Conservation (phyloP, 2,329 filamentous ascomycete species). For the Aureobasidium subglaciale region DNA sequence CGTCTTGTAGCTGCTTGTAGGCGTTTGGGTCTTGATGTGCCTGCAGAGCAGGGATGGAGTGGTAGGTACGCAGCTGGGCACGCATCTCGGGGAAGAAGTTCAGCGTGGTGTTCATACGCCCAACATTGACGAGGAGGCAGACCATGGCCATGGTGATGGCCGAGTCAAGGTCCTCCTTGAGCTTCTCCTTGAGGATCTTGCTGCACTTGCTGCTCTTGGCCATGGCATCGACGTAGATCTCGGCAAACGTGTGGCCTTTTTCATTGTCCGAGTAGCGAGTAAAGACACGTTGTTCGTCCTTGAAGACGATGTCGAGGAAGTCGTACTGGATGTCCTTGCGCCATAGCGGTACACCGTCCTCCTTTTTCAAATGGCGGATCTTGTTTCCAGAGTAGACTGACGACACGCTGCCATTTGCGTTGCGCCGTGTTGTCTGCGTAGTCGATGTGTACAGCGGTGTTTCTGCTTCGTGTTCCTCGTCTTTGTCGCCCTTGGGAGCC, state of each 20-base stretch:
- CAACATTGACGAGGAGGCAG: constrained; percentile 92
- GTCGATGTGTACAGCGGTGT: constrained; percentile 41
- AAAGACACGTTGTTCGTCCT: constrained; percentile 69
- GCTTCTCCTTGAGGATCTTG: constrained; percentile 95
- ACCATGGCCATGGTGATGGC: constrained; percentile 99
- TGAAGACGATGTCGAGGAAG: constrained; percentile 73
- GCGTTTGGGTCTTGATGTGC: constrained; percentile 90
- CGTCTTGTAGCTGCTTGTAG: constrained; percentile 97
- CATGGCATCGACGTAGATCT: constrained; percentile 98
- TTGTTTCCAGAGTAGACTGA: constrained; percentile 66
- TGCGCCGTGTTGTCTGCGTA: constrained; percentile 48
- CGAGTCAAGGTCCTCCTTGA: constrained; percentile 82
- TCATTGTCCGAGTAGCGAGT: constrained; percentile 83
- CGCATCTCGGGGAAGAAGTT: constrained; percentile 99
- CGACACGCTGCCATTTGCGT: constrained; percentile 58
- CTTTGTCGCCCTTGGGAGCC: constrained; percentile 10
- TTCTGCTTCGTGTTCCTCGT: constrained; percentile 17
- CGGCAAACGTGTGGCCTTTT: constrained; percentile 71
- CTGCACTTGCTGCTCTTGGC: constrained; percentile 97
- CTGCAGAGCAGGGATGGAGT: constrained; percentile 93
- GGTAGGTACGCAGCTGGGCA: constrained; percentile 92
- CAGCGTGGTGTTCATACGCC: constrained; percentile 96
- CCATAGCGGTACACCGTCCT: constrained; percentile 82
- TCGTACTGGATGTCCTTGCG: constrained; percentile 83
- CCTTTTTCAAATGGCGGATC: constrained; percentile 79